Percentiles rank a stretch among this genome's conserved stretches.
phyloP scores from a whole-genome alignment of 2,329 filamentous ascomycete genomes.

The Aspergillus sp. region DNA sequence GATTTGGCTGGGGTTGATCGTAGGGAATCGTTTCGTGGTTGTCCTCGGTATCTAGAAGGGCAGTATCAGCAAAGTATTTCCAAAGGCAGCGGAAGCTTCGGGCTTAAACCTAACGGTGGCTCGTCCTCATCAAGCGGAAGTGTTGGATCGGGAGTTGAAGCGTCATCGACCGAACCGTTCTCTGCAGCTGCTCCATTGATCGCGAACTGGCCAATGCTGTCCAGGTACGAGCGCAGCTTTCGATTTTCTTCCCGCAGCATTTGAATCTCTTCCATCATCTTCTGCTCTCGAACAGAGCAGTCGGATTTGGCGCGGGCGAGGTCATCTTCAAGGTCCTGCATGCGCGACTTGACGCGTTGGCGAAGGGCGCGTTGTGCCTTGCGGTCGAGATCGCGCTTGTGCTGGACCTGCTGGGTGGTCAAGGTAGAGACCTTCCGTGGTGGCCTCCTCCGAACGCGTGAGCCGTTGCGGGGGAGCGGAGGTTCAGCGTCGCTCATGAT shows the following conservation, averaged over 20 bases:
- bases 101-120: too few relatives aligned
- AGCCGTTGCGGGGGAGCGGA: neutral
- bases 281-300: neutral
- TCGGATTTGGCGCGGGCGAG: slow-evolving; percentile 1
- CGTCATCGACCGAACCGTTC: too few relatives aligned
- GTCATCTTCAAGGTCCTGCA: slow-evolving; percentile 6
- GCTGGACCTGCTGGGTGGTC: neutral
- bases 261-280: neutral
- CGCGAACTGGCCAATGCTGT: slow-evolving; percentile 8
- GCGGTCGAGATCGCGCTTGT: slow-evolving; percentile 11
- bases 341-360: slow-evolving; percentile 1
- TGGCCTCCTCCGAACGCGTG: neutral
- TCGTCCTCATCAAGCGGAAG: too few relatives aligned
- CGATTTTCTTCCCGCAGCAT: neutral
- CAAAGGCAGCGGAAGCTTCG: too few relatives aligned
- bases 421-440: neutral
- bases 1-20: too few relatives aligned
- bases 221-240: neutral
- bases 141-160: too few relatives aligned
- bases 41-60: too few relatives aligned
- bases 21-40: too few relatives aligned
- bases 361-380: slow-evolving; percentile 1
- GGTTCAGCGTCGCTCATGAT: neutral
- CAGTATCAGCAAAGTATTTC: too few relatives aligned
- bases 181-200: neutral